Base-by-base conservation (phyloP, 768 basidiomycete species). In the Obba rivulosa region DNA sequence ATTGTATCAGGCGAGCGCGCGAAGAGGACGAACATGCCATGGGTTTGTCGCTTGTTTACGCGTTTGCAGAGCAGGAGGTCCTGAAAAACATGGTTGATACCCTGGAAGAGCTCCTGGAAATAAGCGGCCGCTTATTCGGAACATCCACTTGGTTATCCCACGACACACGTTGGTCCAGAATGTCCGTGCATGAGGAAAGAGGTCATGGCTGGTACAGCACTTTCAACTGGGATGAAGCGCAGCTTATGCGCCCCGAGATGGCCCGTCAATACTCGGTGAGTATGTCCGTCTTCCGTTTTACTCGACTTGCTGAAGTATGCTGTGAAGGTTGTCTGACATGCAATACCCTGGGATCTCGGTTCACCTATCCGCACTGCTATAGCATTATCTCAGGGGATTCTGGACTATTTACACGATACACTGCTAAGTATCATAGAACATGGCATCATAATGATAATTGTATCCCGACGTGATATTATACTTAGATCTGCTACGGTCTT, bases 101-200 rank as follows among this genome's bases (percentile, higher is more conserved):
- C 8, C 58, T 76, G 8, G 73, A 77, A 46, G 64, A 66, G 37
- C 54, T 77, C 21, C 56, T 74, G 20, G 65, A 70, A 22, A 48
- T 71, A 7, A 65, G 68, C 22, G 68, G 74, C 2, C 59, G 68
- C 37, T 53, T 76, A 20, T 75, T 78, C 51, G 73, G 77, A 2
- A 71, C 70, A 8, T 68, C 70, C 4, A 58, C 68, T 22, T 76
- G 75, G 75, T 54, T 72, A 55, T 64, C 59, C 31, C 57, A 57
- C 34, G 57, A 58, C 4, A 42, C 50, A 13, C 53, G 50, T 24
- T 54, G 52, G 44, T 59, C 61, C 39, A 38, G 49, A 42, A 50
- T 60, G 42, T 56, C 56, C 37, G 48, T 53, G 41, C 31, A 52
- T 23, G 55, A 56, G 28, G 58, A 62, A 14, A 56, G 57, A 11